phyloP scores from a whole-genome alignment of 164 flowering plant species.

The Magnolia kwangsiensis region DNA sequence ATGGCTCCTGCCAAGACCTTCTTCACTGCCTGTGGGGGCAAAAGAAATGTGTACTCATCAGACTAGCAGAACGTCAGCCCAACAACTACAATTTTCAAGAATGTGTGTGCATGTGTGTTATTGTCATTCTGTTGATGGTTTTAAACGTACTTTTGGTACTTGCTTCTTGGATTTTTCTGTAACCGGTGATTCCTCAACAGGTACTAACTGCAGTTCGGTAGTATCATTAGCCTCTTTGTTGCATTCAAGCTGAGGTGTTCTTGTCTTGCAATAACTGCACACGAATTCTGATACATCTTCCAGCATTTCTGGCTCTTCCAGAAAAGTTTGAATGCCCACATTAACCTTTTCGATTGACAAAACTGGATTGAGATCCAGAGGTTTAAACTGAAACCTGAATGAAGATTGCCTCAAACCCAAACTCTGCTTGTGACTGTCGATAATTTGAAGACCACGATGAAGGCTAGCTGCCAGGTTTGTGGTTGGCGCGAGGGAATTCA shows the following conservation, averaged over 20 bases:
- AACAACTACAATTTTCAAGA: background rate
- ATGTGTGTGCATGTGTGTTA: background rate
- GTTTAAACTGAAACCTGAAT: conserved; percentile 67
- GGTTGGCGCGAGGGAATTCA: conserved; percentile 32
- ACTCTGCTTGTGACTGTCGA: conserved; percentile 58
- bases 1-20: conserved; percentile 95
- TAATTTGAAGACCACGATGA: conserved; percentile 75
- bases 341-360: conserved; percentile 56
- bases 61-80: background rate
- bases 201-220: conserved; percentile 58
- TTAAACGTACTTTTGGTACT: conserved; percentile 73
- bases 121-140: background rate
- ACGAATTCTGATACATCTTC: conserved; percentile 30
- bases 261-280: conserved; percentile 63
- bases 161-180: conserved; percentile 49
- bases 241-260: conserved; percentile 25
- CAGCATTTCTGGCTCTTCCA: conserved; percentile 22
- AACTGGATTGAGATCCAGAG: conserved; percentile 44
- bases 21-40: conserved; percentile 73
- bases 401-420: conserved; percentile 60
- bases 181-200: conserved; percentile 48
- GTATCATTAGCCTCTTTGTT: conserved; percentile 31
- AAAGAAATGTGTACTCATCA: background rate
- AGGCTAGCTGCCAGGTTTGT: conserved; percentile 83
- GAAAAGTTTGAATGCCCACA: conserved; percentile 74